Evolutionary conservation across 1,139 yeast species (phyloP).

Genomic region (Taiozyma sp.): DNA sequence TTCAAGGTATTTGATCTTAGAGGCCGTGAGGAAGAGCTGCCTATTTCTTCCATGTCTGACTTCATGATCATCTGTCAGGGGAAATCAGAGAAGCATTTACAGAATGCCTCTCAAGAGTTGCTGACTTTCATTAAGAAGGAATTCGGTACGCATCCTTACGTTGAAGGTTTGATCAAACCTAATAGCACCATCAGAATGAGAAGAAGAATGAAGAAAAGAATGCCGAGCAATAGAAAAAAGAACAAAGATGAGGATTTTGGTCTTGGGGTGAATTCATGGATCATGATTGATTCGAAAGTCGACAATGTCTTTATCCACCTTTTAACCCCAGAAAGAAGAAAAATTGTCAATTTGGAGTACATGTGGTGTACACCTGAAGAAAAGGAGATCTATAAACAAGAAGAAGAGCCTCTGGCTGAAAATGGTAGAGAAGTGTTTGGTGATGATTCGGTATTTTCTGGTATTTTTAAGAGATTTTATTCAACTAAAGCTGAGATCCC

Average conservation of each 20-base stretch:
- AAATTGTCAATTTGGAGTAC: slow-evolving; percentile 61
- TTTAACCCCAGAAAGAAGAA: slow-evolving; percentile 63
- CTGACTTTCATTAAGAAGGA: slow-evolving; percentile 40
- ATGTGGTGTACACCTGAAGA: slow-evolving; percentile 49
- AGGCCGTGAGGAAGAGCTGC: slow-evolving; percentile 38
- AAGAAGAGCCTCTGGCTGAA: background rate
- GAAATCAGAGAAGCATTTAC: slow-evolving; percentile 69
- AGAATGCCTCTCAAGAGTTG: slow-evolving; percentile 62
- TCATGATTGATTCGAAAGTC: slow-evolving; percentile 62
- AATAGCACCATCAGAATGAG: slow-evolving; percentile 53
- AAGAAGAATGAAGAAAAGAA: slow-evolving; percentile 56
- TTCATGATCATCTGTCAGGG: slow-evolving; percentile 72
- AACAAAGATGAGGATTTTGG: slow-evolving; percentile 55
- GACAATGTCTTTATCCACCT: slow-evolving; percentile 67
- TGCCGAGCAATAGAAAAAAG: slow-evolving; percentile 42
- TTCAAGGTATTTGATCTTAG: slow-evolving; percentile 54
- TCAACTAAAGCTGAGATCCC: slow-evolving; percentile 23
- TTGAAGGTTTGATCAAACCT: slow-evolving; percentile 70
- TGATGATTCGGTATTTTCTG: slow-evolving; percentile 43
- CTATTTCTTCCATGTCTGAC: slow-evolving; percentile 35
- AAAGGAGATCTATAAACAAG: slow-evolving; percentile 24
- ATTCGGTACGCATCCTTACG: slow-evolving; percentile 38
- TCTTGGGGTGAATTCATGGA: slow-evolving; percentile 62
- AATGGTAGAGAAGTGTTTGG: slow-evolving; percentile 6
- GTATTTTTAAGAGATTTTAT: slow-evolving; percentile 36